Evolutionary conservation across 2,329 filamentous ascomycete species (phyloP), one percentile per base, ranked within the genome.

Genomic region (Diplodia sapinea): DNA sequence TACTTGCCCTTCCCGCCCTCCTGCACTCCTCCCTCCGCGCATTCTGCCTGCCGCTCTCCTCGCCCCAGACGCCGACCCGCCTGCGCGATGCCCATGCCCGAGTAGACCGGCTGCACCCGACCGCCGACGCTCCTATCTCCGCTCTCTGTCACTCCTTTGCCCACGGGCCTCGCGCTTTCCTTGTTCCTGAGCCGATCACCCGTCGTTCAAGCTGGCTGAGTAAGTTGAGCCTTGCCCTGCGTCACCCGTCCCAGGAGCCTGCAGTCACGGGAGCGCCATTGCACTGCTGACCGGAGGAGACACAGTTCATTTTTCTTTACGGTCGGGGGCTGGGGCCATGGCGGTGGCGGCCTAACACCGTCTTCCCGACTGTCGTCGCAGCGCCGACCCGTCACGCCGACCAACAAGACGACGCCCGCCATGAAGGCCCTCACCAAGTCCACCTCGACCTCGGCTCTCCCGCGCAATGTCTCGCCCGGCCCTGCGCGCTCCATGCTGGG

Each of bases 401-500:
- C 74, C 66, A 75, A 76, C 4, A 69, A 67, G 54, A 47, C 66
- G 6, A 43, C 51, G 9, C 66, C 70, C 36, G 75, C 73, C 71
- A 68, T 65, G 62, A 79, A 78, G 69, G 74, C 77, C 65, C 73
- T 79, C 70, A 77, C 75, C 61, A 75, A 78, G 47, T 79, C 77
- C 20, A 74, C 76, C 38, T 79, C 77, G 17, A 76, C 76, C 13
- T 77, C 77, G 2, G 76, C 79, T 15, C 75, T 79, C 63, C 68
- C 73, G 20, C 72, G 74, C 66, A 71, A 70, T 13, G 38, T 52
- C 50, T 65, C 66, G 15, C 70, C 69, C 13, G 47, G 55, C 26
- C 59, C 43, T 26, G 31, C 36, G 61, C 29, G 47, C 43, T 36
- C 20, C 43, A 47, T 52, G 20, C 65, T 70, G 56, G 69, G 81